Base-by-base conservation (phyloP, 495 filamentous ascomycete species). In the Penicillium roqueforti region DNA sequence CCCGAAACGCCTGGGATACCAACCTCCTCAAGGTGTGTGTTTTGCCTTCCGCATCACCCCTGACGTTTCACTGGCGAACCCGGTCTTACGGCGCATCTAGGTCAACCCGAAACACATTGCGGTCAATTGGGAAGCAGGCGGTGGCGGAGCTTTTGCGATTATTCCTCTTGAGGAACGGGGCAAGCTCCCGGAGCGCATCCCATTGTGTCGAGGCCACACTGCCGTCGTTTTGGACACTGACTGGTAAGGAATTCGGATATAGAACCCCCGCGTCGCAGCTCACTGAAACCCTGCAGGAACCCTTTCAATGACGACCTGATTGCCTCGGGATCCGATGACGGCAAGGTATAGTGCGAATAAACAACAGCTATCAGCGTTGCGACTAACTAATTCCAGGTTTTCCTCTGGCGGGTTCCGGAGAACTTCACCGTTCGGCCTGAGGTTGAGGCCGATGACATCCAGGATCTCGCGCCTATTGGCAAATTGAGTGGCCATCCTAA, bases 81-180 rank as follows among this genome's bases (percentile, higher is more conserved):
- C 36, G 22, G 42, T 56, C 68, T 76, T 46, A 76, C 60, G 20
- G 23, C 20, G 23, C 25, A 22, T 57, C 40, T 59, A 96, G 91
- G 92, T 83, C 55, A 98, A 98, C 66, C 91, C 93, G n/a, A 83
- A 91, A 65, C 96, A 95, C 65, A 80, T 98, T 44, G 85, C 93
- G 1, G 91, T 97, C 72, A 98, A 97, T 81, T 98, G 93, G 93
- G 92, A 97, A 75, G 85, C 93, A 32, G 87, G 91, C 69, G 93
- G 93, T 65, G 93, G 93, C 62, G 93, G 93, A 62, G 93, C 93
- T 49, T 97, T 98, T 63, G 95, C 93, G 39, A 92, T 98, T 46
- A 92, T 98, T 63, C 93, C 93, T 51, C 70, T 97, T 50, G 83
- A 85, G 58, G 91, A 97, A 74, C 84, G 83, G 40, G 93, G 93